Conservation (phyloP, 1,139 yeast species). For the Diutina sp. region DNA sequence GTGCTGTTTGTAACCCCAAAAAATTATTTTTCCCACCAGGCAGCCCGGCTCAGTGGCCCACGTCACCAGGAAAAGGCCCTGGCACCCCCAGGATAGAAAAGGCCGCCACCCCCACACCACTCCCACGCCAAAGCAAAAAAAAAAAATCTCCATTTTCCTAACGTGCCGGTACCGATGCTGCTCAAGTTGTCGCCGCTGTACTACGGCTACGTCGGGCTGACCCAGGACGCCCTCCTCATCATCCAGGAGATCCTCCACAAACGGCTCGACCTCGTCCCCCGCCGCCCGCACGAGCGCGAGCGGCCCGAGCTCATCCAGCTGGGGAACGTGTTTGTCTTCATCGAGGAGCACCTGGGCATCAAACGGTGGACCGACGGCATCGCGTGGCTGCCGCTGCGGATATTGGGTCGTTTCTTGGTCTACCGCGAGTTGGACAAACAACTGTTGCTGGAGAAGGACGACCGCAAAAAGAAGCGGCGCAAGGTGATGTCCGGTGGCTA, state of each 20-base stretch:
- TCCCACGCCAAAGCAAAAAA: no score
- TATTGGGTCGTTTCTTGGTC: conserved; percentile 69
- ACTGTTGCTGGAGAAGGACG: conserved; percentile 22
- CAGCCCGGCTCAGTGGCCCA: not conserved
- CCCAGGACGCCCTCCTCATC: conserved; percentile 73
- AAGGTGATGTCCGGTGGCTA: conserved; percentile 9
- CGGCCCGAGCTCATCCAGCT: conserved; percentile 51
- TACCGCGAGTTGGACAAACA: conserved; percentile 66
- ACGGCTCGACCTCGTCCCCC: conserved; percentile 48
- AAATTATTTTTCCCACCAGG: not conserved
- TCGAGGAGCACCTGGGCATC: conserved; percentile 73
- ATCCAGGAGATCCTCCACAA: conserved; percentile 66
- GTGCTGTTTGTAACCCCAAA: not conserved
- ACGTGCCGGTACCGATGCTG: not conserved
- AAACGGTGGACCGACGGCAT: conserved; percentile 94
- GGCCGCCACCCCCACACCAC: not conserved
- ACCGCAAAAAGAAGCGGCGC: conserved; percentile 18
- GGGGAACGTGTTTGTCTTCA: conserved; percentile 76
- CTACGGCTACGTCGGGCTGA: conserved; percentile 67
- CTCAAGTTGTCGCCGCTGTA: conserved; percentile 42
- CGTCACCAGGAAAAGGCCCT: not conserved
- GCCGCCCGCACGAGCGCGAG: conserved; percentile 79
- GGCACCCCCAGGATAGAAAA: not conserved
- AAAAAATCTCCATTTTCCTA: not conserved
- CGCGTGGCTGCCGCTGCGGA: conserved; percentile 85